Evolutionary conservation across 495 filamentous ascomycete species (phyloP).

Genomic region (Trichoderma reesei): DNA sequence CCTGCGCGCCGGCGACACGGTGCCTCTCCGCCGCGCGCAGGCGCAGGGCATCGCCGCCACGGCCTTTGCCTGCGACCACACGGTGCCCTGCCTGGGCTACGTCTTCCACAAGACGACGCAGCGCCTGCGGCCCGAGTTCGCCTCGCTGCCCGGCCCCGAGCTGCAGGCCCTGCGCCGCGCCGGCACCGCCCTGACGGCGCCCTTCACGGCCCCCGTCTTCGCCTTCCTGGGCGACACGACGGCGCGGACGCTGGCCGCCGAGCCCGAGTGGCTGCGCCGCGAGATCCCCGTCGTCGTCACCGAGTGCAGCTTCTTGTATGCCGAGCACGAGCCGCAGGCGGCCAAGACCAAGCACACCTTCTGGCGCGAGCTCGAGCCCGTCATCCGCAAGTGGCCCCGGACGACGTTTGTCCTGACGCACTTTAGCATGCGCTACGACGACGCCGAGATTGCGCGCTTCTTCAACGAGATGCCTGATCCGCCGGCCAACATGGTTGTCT

Average conservation of each 20-base stretch:
- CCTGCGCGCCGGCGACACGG: constrained; percentile 15
- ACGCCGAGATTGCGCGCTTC: constrained; percentile 23
- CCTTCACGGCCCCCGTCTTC: constrained; percentile 23
- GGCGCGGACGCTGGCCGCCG: constrained; percentile 17
- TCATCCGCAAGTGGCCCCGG: constrained; percentile 21
- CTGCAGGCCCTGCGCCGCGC: constrained; percentile 17
- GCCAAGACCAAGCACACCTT: constrained; percentile 28
- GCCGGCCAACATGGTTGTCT: constrained; percentile 27
- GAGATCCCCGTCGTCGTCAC: constrained; percentile 28
- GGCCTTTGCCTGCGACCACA: constrained; percentile 28
- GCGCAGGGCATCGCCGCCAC: constrained; percentile 19
- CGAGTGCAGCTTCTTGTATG: constrained; percentile 29
- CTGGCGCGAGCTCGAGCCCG: constrained; percentile 26
- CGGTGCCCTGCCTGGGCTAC: constrained; percentile 29
- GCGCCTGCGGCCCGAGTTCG: constrained; percentile 21
- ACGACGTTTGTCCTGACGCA: constrained; percentile 30
- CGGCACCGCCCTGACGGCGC: constrained; percentile 19
- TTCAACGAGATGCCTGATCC: constrained; percentile 21
- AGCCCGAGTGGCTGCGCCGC: constrained; percentile 16
- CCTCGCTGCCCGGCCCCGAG: constrained; percentile 13
- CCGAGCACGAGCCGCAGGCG: constrained; percentile 25
- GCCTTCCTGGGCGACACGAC: constrained; percentile 32
- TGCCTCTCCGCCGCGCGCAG: constrained; percentile 17
- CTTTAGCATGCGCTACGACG: constrained; percentile 28
- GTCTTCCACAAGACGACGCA: constrained; percentile 22